These are phyloP conservation scores for Acrodontium crateriforme DNA, from an alignment of 2,329 filamentous ascomycete genomes.

Conservation along the genomic window DNA sequence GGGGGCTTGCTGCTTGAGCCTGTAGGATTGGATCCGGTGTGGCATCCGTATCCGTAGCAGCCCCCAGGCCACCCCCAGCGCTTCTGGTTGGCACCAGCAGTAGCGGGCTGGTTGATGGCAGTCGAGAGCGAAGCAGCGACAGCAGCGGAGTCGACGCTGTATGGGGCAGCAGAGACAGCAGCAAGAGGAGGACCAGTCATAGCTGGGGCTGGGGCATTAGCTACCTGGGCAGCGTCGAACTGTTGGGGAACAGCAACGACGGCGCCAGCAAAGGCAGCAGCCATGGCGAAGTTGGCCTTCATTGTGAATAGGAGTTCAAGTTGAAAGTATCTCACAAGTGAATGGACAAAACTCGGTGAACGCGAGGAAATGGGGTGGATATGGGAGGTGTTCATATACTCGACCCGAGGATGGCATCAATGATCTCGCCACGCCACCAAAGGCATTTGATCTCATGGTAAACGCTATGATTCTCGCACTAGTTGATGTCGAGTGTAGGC, in stretches of 20 bases:
- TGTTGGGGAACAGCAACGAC: constrained; percentile 10
- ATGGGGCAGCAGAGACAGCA: constrained; percentile 4
- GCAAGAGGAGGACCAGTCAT: constrained; percentile 7
- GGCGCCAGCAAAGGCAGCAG: constrained; percentile 9
- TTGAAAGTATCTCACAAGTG: too few relatives aligned
- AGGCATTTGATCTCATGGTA: too few relatives aligned
- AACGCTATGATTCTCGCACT: too few relatives aligned
- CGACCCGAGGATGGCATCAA: too few relatives aligned
- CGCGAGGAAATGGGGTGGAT: too few relatives aligned
- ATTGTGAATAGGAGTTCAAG: too few relatives aligned
- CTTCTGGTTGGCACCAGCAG: constrained; percentile 4
- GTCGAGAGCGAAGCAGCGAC: constrained; percentile 6
- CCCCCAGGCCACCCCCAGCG: not conserved
- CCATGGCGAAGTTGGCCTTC: constrained; percentile 6
- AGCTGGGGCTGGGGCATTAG: constrained; percentile 7
- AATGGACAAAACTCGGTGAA: too few relatives aligned
- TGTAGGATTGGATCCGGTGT: too few relatives aligned
- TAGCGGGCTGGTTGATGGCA: constrained; percentile 9
- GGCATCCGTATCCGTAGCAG: constrained; percentile 5
- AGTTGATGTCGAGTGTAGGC: too few relatives aligned
- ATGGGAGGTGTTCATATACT: too few relatives aligned
- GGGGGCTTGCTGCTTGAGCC: constrained; percentile 1
- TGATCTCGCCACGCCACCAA: too few relatives aligned
- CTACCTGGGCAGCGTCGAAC: constrained; percentile 9
- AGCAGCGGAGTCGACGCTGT: constrained; percentile 4